Base-by-base conservation (phyloP, 352 stramenopile genomes). In the Pythium phragmitis region DNA sequence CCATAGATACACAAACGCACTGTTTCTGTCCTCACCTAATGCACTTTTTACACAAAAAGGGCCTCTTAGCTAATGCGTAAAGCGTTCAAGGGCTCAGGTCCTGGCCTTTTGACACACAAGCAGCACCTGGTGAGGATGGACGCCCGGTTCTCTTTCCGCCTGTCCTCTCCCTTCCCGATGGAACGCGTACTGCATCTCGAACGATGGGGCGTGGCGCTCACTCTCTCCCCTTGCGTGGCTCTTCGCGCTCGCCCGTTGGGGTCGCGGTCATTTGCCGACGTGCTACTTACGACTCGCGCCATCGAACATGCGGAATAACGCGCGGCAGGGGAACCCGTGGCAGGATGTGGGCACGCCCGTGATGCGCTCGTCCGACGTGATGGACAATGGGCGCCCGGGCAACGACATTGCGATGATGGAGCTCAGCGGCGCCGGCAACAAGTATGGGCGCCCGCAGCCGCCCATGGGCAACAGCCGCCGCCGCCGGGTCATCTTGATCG, bases 321-420 rank as follows among this genome's bases (percentile, higher is more conserved):
- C 30, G 19, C 47, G 28, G 34, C 41, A 17, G 4, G 12, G 17
- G 46, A 50, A 67, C 41, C 49, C 47, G 46, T 67, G 60, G 60
- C 42, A 60, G 34, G 48, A 37, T 21, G 23, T 51, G 11, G 51
- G 19, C 4, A 67, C 60, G 43, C 60, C 60, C 33, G 45, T 67
- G 6, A 59, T 67, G 52, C 28, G 11, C n/a, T 46, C 47, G 45
- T 11, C 56, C 30, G 51, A 67, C 49, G 43, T 51, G 7, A 65
- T 39, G 39, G n/a, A 60, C 41, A 37, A 28, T 2, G 14, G 17
- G 21, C 51, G 60, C 0, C 52, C 51, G 5, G 28, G 36, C n/a
- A 42, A 60, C 26, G 60, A 67, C 12, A 59, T 67, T 19, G n/a
- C 60, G 11, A 61, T 67, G 42, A 67, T 67, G 60, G 60, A 67